These are phyloP conservation scores for Aspergillus sparsus DNA, from an alignment of 495 filamentous ascomycete species.

Conservation along the genomic window DNA sequence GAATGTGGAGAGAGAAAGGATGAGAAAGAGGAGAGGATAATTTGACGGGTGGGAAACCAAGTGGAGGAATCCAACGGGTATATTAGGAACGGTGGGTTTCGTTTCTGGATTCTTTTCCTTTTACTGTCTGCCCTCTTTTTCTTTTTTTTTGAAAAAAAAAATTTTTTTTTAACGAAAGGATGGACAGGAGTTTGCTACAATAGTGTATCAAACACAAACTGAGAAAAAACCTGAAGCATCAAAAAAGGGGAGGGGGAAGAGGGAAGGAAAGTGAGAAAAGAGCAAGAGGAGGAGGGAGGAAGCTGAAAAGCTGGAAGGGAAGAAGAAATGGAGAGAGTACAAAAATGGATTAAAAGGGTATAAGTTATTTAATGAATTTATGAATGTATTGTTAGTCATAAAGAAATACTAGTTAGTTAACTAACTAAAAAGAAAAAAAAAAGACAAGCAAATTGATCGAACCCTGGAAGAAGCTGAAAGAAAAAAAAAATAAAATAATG, in stretches of 20 bases:
- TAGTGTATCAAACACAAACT: conserved; percentile 55
- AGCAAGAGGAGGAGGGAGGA: conserved; percentile 2
- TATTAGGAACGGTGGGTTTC: conserved; percentile 24
- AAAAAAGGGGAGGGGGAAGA: conserved; percentile 32
- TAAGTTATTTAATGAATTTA: neutral
- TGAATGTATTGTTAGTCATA: conserved; percentile 9
- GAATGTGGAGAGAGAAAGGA: conserved; percentile 21
- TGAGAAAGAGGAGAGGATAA: conserved; percentile 12
- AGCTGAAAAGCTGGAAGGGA: conserved; percentile 11
- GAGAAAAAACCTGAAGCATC: conserved; percentile 33
- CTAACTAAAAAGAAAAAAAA: too few relatives aligned
- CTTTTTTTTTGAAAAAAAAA: conserved; percentile 12
- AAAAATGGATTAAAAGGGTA: conserved; percentile 26
- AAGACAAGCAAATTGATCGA: neutral
- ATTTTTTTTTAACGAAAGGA: conserved; percentile 41
- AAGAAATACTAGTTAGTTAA: too few relatives aligned
- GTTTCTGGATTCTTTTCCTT: neutral
- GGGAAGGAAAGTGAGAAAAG: conserved; percentile 21
- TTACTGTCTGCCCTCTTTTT: neutral
- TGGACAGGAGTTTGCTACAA: conserved; percentile 39
- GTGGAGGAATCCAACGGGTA: conserved; percentile 18
- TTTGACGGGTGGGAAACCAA: conserved; percentile 10
- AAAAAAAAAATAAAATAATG: neutral
- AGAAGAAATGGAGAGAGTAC: conserved; percentile 21
- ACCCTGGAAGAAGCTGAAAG: neutral